A percentile compares a stretch with the other conserved stretches of the same genome.
phyloP scores from a whole-genome alignment of 2,329 filamentous ascomycete genomes.

The Penicillium polonicum region DNA sequence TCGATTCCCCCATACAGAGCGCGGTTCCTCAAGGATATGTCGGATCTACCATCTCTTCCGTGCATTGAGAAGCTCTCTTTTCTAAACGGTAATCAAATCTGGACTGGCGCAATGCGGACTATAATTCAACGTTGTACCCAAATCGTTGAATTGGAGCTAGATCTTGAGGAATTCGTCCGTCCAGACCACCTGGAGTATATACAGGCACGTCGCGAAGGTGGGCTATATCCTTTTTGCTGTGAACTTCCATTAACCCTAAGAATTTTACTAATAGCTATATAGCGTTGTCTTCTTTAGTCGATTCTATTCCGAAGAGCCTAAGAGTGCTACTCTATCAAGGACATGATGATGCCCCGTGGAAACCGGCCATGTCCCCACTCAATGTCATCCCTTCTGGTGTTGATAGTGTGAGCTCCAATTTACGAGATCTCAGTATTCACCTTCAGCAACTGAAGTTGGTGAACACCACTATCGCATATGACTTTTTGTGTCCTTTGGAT shows the following conservation, averaged over 20 bases:
- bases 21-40: constrained; percentile 8
- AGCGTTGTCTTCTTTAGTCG: constrained; percentile 3
- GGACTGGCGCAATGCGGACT: neutral
- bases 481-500: constrained; percentile 4
- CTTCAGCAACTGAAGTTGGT: constrained; percentile 1
- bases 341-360: neutral
- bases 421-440: constrained; percentile 1
- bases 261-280: constrained; percentile 3
- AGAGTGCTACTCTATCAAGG: neutral
- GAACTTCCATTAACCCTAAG: neutral
- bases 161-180: constrained; percentile 7
- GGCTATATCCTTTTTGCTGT: neutral
- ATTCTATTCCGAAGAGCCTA: neutral
- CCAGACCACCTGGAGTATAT: constrained; percentile 9
- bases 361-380: neutral
- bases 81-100: constrained; percentile 2
- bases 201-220: constrained; percentile 9
- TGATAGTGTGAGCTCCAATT: constrained; percentile 1
- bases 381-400: neutral
- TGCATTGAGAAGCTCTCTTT: constrained; percentile 8
- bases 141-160: constrained; percentile 2
- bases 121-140: constrained; percentile 1
- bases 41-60: constrained; percentile 5
- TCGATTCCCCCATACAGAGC: constrained; percentile 13
- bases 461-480: neutral